Evolutionary conservation across 345 rosid species (phyloP).

Genomic region (Theobroma cacao): DNA sequence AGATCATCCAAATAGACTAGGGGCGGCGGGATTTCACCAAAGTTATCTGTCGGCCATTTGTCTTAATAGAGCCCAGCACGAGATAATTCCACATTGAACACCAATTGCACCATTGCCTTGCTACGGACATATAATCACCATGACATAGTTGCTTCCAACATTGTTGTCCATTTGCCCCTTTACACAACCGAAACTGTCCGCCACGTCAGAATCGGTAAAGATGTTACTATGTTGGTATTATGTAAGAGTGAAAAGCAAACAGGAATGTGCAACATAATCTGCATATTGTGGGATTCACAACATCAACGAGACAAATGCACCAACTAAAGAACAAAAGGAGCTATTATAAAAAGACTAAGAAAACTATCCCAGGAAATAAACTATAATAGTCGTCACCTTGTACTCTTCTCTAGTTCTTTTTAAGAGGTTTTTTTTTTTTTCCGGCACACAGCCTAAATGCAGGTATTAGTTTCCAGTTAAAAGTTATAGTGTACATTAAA

Average conservation of each 20-base stretch:
- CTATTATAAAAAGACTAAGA: background rate
- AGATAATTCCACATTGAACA: no score
- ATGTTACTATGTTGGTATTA: background rate
- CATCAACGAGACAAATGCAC: background rate
- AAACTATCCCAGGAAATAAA: slow-evolving; percentile 15
- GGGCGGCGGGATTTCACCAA: background rate
- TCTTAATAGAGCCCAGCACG: background rate
- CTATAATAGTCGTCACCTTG: slow-evolving; percentile 33
- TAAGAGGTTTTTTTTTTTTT: background rate
- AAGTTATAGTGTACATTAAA: slow-evolving; percentile 54
- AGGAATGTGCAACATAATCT: background rate
- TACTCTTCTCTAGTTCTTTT: slow-evolving; percentile 31
- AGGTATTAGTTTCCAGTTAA: slow-evolving; percentile 33
- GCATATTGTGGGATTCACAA: background rate
- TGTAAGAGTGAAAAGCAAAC: background rate
- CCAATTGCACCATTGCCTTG: no score
- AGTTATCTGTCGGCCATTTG: background rate
- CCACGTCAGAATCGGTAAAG: no score
- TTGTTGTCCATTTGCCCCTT: background rate
- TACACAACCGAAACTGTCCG: background rate
- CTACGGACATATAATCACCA: background rate
- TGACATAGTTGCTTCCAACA: background rate
- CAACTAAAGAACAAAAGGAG: background rate
- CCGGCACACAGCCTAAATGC: slow-evolving; percentile 18
- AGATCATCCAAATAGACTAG: background rate